These are phyloP conservation scores for Oryza coarctata DNA, from an alignment of 176 grass and related monocot genomes.

Conservation along the genomic window DNA sequence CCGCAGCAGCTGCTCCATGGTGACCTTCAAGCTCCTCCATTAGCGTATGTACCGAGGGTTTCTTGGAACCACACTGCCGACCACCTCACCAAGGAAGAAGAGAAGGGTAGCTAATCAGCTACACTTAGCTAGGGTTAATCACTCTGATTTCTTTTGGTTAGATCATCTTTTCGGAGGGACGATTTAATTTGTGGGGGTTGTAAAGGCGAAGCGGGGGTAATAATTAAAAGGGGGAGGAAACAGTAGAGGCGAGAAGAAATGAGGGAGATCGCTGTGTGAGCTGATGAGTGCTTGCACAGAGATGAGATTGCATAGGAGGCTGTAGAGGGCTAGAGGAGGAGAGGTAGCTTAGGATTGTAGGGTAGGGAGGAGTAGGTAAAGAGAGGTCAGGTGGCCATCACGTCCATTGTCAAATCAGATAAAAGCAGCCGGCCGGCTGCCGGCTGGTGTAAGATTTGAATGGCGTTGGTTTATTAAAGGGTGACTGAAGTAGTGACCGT, in stretches of 20 bases:
- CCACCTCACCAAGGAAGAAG: not conserved
- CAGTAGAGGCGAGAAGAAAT: conserved; percentile 1
- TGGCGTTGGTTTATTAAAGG: not conserved
- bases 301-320: conserved; percentile 6
- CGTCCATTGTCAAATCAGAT: conserved; percentile 36
- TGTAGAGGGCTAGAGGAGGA: not conserved
- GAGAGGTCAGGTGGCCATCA: conserved; percentile 42
- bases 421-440: not conserved
- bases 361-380: conserved; percentile 8
- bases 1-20: not conserved
- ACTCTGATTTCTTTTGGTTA: not conserved
- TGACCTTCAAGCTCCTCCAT: conserved; percentile 42
- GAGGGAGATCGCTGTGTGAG: not conserved
- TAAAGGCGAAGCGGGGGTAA: not conserved
- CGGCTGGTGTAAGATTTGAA: not conserved
- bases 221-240: conserved; percentile 10
- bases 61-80: not conserved
- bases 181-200: not conserved
- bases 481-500: too few species aligned
- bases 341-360: not conserved
- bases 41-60: not conserved
- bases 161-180: not conserved
- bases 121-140: conserved; percentile 21
- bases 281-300: conserved; percentile 8
- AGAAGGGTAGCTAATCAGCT: not conserved